Base-by-base conservation (phyloP, 2,329 filamentous ascomycete species). In the Rutstroemia sp. region DNA sequence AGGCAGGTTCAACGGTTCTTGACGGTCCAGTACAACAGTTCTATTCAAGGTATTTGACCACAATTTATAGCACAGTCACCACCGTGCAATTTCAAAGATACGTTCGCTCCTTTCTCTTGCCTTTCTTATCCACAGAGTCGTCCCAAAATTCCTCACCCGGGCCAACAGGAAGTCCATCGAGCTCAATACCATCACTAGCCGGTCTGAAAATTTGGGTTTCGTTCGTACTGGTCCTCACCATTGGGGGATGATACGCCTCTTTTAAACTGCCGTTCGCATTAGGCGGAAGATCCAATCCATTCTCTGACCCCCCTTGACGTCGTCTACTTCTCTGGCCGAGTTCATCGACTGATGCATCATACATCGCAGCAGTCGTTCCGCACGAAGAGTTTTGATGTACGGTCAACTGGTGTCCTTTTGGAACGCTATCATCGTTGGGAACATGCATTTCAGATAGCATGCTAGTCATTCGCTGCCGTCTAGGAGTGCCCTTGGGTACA, bases 161-260 rank as follows among this genome's bases (percentile, higher is more conserved):
- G 1, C 66, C 67, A 17, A 62, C 60, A 10, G 63, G 64, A 14
- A 67, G 46, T n/a, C 63, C 65, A 53, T 67, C 63, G 14, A 66
- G 25, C 46, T 69, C 67, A 9, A 68, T 56, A 0, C 67, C 63
- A n/a, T 68, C 64, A 21, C 58, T 53, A 46, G 34, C 51, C 1
- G 63, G 62, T 12, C 52, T 65, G 48, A 68, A 67, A 27, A 69
- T 55, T 44, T 68, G 67, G 9, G 64, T 67, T 37, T 67, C 67
- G 57, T 59, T 67, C 6, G 60, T 66, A 47, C 64, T 69, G 16
- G 57, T 60, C 48, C 66, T 62, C 30, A 44, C 50, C 10, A 68
- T 25, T 25, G 51, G 60, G 30, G 49, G 58, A 34, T 58, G 61
- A 17, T 42, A n/a, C 19, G 39, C 39, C 39, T 6, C 30, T 45